Percentiles rank a stretch among this genome's conserved stretches.
Conservation (phyloP, 441 rosid genomes). For the Jatropha podagrica region DNA sequence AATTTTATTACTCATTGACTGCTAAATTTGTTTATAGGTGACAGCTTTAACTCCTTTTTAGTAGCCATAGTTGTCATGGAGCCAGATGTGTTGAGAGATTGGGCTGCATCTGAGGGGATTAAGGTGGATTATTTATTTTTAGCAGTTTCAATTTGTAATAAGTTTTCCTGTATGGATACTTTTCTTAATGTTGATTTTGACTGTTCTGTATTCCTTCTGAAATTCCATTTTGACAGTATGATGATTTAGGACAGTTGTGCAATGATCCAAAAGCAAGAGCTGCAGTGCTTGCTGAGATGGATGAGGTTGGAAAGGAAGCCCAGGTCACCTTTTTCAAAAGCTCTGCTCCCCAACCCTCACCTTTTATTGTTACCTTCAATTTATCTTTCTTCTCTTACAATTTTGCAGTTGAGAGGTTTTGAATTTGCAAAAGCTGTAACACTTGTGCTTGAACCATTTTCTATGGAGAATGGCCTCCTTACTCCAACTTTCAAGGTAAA, state of each 20-base stretch:
- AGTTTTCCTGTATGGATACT: background rate
- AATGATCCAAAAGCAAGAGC: constrained; percentile 69
- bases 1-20: constrained; percentile 14
- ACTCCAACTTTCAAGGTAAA: constrained; percentile 98
- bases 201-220: constrained; percentile 1
- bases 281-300: constrained; percentile 84
- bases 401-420: constrained; percentile 88
- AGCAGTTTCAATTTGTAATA: background rate
- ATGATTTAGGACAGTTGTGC: constrained; percentile 65
- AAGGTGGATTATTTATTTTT: constrained; percentile 43
- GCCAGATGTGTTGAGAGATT: constrained; percentile 69
- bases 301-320: constrained; percentile 77
- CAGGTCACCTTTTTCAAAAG: constrained; percentile 45
- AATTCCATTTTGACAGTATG: constrained; percentile 44
- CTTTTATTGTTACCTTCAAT: background rate
- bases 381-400: constrained; percentile 2
- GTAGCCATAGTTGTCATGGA: constrained; percentile 89
- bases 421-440: constrained; percentile 93
- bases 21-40: constrained; percentile 53
- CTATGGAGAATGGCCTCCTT: constrained; percentile 77
- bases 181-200: background rate
- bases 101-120: constrained; percentile 85
- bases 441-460: constrained; percentile 73
- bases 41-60: constrained; percentile 84
- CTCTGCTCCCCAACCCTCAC: background rate